Evolutionary conservation across 2,329 filamentous ascomycete species (phyloP), one percentile per base, ranked within the genome.

Genomic region (Calonectria honghensis): DNA sequence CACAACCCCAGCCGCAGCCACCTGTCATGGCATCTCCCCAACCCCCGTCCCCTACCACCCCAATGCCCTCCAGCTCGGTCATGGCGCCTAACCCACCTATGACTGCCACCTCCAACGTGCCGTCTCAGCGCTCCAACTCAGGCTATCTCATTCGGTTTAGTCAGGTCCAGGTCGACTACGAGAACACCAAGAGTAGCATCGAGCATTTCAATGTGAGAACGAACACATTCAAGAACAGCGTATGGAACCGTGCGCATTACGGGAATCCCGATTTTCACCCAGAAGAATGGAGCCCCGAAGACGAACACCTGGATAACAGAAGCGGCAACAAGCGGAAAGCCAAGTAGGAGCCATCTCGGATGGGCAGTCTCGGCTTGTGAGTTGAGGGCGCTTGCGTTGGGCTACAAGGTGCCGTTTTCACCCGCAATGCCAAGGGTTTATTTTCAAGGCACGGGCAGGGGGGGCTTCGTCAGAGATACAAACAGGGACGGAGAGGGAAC

Each of bases 201-300:
- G 89, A 90, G 72, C 84, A 86, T 5, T 88, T 89, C 67, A 83
- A 85, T 18, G 83, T 85, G 4, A 87, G 87, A 68, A 93, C 90
- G 2, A 89, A 86, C 66, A 91, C 90, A 1, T 94, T 94, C 80
- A 92, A 92, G 79, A 93, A 93, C 77, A 92, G 90, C 68, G 90
- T 93, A 70, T 93, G 91, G 84, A 94, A 93, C 79, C 89, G 89
- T 61, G 92, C 92, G 0, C 92, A 94, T 80, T 94, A 91, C 78
- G 91, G 91, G 74, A 94, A 94, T 76, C 90, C 91, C 3, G 87
- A 88, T 54, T 88, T 88, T 64, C 86, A 87, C 45, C 86, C 86
- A 0, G 86, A 88, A 72, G 85, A 87, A 74, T 88, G 85, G 85
- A 83, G 80, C 45, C 86, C 86, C 1, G 85, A 86, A 4, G 86